Evolutionary conservation across 2,329 filamentous ascomycete genomes (phyloP).

Genomic region (Colletotrichum sojae): DNA sequence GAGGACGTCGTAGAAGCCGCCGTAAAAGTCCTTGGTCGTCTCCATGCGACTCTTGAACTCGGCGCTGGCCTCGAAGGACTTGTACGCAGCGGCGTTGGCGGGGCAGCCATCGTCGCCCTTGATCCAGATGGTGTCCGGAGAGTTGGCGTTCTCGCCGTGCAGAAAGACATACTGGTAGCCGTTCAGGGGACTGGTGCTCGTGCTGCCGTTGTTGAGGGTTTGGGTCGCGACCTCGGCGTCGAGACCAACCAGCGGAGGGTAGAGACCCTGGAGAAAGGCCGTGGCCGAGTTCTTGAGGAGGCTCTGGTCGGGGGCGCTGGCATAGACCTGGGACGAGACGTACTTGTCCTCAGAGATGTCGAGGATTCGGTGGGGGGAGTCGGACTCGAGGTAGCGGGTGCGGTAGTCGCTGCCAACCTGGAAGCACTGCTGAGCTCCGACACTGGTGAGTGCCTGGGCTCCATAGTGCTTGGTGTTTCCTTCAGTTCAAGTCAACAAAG

Average conservation of each 20-base stretch:
- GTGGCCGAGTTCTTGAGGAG: conserved; percentile 54
- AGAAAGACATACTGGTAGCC: conserved; percentile 54
- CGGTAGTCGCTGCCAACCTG: conserved; percentile 46
- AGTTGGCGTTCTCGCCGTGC: conserved; percentile 48
- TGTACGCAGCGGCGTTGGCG: conserved; percentile 45
- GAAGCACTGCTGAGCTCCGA: conserved; percentile 52
- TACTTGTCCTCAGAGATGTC: conserved; percentile 52
- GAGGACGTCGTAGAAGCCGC: conserved; percentile 48
- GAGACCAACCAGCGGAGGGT: conserved; percentile 49
- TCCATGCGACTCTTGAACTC: conserved; percentile 45
- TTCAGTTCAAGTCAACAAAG: conserved; percentile 26
- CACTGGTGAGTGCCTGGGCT: conserved; percentile 50
- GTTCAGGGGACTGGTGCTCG: conserved; percentile 42
- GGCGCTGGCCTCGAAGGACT: conserved; percentile 48
- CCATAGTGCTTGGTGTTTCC: conserved; percentile 54
- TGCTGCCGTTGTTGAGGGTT: conserved; percentile 47
- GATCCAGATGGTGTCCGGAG: conserved; percentile 54
- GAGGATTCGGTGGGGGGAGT: conserved; percentile 48
- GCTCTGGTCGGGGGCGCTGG: conserved; percentile 50
- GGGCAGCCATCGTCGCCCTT: conserved; percentile 54
- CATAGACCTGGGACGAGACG: conserved; percentile 50
- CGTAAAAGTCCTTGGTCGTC: conserved; percentile 50
- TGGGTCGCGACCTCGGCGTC: conserved; percentile 46
- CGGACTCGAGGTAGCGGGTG: conserved; percentile 44
- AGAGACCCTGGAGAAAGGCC: conserved; percentile 53